A percentile compares a stretch with the other conserved stretches of the same genome.
Evolutionary conservation across 441 rosid genomes (phyloP).

Genomic region (Pelargonium cotyledonis): DNA sequence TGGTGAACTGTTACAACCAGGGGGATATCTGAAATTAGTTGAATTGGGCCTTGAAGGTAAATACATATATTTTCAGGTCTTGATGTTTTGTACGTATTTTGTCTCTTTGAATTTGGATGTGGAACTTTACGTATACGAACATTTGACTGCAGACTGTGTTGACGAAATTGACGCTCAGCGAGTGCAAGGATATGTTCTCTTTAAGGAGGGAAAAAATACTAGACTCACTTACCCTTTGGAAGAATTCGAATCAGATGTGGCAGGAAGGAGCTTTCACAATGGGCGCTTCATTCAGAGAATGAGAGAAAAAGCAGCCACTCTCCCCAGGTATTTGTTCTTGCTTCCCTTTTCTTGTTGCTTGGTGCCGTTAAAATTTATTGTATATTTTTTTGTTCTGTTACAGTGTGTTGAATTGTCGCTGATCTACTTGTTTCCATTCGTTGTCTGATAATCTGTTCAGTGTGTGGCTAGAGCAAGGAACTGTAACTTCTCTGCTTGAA

Average conservation of each 20-base stretch:
- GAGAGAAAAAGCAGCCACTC: conserved; percentile 17
- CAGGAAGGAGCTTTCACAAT: conserved; percentile 20
- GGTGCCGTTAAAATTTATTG: background rate
- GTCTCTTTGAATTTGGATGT: too few relatives aligned
- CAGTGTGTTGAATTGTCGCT: background rate
- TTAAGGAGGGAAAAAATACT: conserved; percentile 16
- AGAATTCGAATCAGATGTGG: conserved; percentile 16
- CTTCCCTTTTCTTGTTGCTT: background rate
- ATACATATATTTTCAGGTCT: background rate
- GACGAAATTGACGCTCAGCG: conserved; percentile 15
- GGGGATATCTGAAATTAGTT: conserved; percentile 9
- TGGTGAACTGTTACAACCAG: conserved; percentile 8
- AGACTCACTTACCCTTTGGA: conserved; percentile 16
- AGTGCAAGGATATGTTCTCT: conserved; percentile 19
- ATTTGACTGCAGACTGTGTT: conserved; percentile 2
- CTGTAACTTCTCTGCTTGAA: conserved; percentile 24
- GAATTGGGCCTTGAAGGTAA: conserved; percentile 10
- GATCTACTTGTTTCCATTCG: background rate
- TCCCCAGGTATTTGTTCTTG: background rate
- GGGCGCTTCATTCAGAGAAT: conserved; percentile 20
- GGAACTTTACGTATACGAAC: background rate
- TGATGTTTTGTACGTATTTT: background rate
- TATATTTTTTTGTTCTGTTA: background rate
- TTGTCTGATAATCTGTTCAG: conserved; percentile 2
- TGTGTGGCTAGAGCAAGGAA: conserved; percentile 22